Base-by-base conservation (phyloP, 257 asterid species). In the Henckelia pumila region DNA sequence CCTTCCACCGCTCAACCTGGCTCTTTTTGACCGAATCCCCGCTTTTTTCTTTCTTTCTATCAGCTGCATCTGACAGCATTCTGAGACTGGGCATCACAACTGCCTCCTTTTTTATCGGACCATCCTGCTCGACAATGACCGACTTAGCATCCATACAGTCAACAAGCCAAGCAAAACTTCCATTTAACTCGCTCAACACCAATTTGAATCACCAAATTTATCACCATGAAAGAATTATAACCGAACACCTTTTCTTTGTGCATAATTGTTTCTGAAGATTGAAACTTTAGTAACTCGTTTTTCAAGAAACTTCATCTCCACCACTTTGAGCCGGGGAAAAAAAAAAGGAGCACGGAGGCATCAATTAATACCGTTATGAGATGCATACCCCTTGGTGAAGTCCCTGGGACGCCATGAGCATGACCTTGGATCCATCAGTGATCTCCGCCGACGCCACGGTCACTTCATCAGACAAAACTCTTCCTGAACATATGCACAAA, bases 341-440 rank as follows among this genome's bases (percentile, higher is more conserved):
- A 50, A 49, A 35, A 14, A 26, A 17, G 23, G 52, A 37, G 24
- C 3, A 59, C 1, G 30, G 72, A 62, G 14, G 26, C 14, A 47
- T 67, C 33, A 17, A 56, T 7, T 26, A 30, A 17, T 3, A 30
- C 50, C 50, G 14, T 40, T 40, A 5, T 13, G 50, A 40, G 25
- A 21, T 53, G 25, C 57, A 75, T 86, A 90, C 99, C 88, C 97
- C 99, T 86, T 90, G 99, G 67, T 90, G 95, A 68, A 93, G 77
- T 62, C 97, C 97, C 64, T 84, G 89, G n/a, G 97, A 77, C 49
- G 91, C 97, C 84, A 93, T 78, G 71, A 93, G 95, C 99, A 93
- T 93, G 79, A 93, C 66, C 80, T 88, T 90, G 24, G 96, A 76
- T 64, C 89, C 96, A 76, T 78, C 79, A 9, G 29, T 37, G 37